phyloP scores from a whole-genome alignment of 2,329 filamentous ascomycete genomes.

The Acephala macrosclerotiorum region DNA sequence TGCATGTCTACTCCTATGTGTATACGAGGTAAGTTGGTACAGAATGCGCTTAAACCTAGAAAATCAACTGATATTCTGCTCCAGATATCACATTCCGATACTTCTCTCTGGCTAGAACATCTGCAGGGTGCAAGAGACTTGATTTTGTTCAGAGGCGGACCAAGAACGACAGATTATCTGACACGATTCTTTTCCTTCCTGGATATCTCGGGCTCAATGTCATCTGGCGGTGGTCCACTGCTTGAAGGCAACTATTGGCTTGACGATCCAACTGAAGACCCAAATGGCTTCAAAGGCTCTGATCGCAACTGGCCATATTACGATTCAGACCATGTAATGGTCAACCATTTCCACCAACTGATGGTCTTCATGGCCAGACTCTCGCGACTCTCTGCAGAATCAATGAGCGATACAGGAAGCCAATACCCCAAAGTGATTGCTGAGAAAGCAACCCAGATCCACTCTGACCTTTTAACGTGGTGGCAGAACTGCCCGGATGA shows the following conservation, averaged over 20 bases:
- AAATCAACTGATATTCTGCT: conserved; percentile 17
- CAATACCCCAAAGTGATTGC: conserved; percentile 31
- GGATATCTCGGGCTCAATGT: conserved; percentile 42
- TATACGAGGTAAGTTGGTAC: conserved; percentile 38
- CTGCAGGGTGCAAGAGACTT: conserved; percentile 43
- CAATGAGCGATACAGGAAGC: conserved; percentile 33
- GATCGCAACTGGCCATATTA: conserved; percentile 41
- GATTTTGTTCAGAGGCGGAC: conserved; percentile 41
- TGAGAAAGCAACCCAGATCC: conserved; percentile 30
- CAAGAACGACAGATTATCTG: conserved; percentile 38
- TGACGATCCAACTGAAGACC: conserved; percentile 20
- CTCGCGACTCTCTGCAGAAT: conserved; percentile 38
- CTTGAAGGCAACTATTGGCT: conserved; percentile 43
- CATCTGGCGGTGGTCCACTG: conserved; percentile 38
- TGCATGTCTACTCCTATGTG: conserved; percentile 42
- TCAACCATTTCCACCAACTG: conserved; percentile 39
- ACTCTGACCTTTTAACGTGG: conserved; percentile 36
- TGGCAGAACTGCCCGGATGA: conserved; percentile 36
- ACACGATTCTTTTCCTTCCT: conserved; percentile 43
- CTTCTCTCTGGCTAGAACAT: conserved; percentile 40
- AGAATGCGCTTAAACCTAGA: not conserved
- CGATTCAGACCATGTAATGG: conserved; percentile 37
- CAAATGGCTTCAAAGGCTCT: conserved; percentile 8
- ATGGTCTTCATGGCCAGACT: conserved; percentile 43
- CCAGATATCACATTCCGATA: conserved; percentile 41